Percentiles rank a stretch among this genome's conserved stretches.
Conservation (phyloP, 768 basidiomycete genomes). For the Leccinum subgranulosum region DNA sequence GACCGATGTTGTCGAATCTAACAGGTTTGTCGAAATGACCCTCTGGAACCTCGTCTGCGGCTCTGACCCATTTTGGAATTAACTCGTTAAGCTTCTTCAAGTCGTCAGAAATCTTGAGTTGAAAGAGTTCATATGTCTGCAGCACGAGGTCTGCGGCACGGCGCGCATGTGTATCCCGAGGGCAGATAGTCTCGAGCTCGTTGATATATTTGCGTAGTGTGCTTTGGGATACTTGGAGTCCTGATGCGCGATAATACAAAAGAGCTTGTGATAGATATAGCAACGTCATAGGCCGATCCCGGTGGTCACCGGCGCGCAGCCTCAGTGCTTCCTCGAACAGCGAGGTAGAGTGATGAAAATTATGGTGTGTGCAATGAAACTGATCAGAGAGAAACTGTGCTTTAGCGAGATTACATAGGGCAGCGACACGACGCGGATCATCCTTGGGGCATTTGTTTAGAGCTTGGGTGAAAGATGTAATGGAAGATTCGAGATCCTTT, state of each 20-base stretch:
- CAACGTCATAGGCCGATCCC: slow-evolving; percentile 7
- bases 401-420: background rate
- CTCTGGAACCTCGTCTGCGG: background rate
- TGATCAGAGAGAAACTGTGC: background rate
- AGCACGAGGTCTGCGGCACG: background rate
- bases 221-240: background rate
- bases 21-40: background rate
- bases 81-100: background rate
- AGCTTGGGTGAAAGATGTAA: background rate
- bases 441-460: background rate
- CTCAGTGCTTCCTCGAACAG: slow-evolving; percentile 10
- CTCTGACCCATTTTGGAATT: background rate
- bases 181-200: background rate
- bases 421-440: background rate
- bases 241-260: background rate
- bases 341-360: background rate
- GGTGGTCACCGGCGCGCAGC: background rate
- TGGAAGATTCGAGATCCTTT: background rate
- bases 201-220: background rate
- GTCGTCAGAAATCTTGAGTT: too few species aligned
- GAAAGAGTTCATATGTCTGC: background rate
- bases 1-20: background rate
- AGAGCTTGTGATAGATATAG: background rate
- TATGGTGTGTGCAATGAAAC: background rate
- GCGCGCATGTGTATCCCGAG: background rate